Base-by-base conservation (phyloP, 306 rosid species). In the Quercus engelmannii region DNA sequence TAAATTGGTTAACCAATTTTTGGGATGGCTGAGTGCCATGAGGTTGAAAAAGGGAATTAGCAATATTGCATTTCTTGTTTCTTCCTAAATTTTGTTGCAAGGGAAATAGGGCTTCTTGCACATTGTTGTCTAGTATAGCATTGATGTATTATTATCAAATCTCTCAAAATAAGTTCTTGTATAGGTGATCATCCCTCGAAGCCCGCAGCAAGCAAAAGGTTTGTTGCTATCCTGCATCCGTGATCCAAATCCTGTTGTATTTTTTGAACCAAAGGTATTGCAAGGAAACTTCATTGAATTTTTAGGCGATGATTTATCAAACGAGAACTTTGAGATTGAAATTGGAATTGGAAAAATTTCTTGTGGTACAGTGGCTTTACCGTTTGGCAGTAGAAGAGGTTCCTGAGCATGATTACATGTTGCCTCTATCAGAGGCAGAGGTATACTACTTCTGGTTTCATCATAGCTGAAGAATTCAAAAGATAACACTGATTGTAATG, bases 301-400 rank as follows among this genome's bases (percentile, higher is more conserved):
- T 28, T 63, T 65, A 71, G 51, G 18, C 43, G 28, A 55, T 56
- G 18, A 75, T 19, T 79, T 55, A 4, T 51, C 69, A 58, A 61
- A 51, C 43, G 55, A 19, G 52, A 69, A 67, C 25, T 73, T 59
- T 54, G 23, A 64, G 73, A 65, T 69, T 71, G 52, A 33, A 71
- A 79, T 81, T 8, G 33, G 30, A 14, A 41, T 18, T 38, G 30
- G 18, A n/a, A 64, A 30, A 55, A 55, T 55, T 35, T 75, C 46
- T 46, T 83, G 78, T 69, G 46, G 75, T 89, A 73, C 90, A 95
- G 99, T 93, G 92, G 97, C 91, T 95, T 76, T 95, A 95, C 69
- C 97, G 99, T 83, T 85, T 93, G 81, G 91, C 99, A 23, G 99
- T 95, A 23, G 99, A 93, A 88, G 97, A 95, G 81, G 98, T 95